A percentile compares a stretch with the other conserved stretches of the same genome.
These are phyloP conservation scores for Triticum monococcum DNA, from an alignment of 176 grass and related monocot genomes.

Conservation along the genomic window DNA sequence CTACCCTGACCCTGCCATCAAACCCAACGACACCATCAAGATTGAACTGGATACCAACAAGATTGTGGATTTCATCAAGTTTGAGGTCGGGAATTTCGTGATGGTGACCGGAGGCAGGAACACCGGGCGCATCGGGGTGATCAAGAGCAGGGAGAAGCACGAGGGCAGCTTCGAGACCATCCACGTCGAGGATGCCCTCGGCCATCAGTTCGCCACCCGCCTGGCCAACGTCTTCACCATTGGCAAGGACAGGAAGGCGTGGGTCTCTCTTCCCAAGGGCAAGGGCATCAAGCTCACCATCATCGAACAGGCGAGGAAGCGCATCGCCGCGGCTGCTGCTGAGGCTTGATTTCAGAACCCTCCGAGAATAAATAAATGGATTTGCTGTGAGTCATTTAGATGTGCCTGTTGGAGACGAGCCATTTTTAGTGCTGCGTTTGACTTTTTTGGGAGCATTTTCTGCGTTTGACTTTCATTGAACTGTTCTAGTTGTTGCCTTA, in stretches of 20 bases:
- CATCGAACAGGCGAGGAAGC: background rate
- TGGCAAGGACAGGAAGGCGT: conserved; percentile 62
- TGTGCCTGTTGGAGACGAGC: background rate
- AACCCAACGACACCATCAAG: conserved; percentile 70
- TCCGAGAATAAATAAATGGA: background rate
- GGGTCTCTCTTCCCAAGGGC: conserved; percentile 66
- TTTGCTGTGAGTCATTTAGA: background rate
- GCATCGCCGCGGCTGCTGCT: background rate
- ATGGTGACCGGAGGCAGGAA: conserved; percentile 74
- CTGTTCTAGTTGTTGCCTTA: background rate
- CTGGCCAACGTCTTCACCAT: conserved; percentile 62
- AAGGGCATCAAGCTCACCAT: conserved; percentile 58
- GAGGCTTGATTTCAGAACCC: background rate
- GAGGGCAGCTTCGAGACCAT: conserved; percentile 71
- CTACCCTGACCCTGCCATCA: conserved; percentile 67
- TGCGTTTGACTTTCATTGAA: background rate
- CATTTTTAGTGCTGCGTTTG: background rate
- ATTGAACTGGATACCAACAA: conserved; percentile 58
- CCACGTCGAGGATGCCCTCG: conserved; percentile 59
- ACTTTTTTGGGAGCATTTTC: background rate
- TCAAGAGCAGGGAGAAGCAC: conserved; percentile 73
- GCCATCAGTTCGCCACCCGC: conserved; percentile 58
- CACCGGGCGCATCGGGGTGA: conserved; percentile 61
- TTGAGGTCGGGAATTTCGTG: conserved; percentile 54
- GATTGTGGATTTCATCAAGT: conserved; percentile 71